Conservation (phyloP, 2,329 filamentous ascomycete species). For the Nothophoma quercina region DNA sequence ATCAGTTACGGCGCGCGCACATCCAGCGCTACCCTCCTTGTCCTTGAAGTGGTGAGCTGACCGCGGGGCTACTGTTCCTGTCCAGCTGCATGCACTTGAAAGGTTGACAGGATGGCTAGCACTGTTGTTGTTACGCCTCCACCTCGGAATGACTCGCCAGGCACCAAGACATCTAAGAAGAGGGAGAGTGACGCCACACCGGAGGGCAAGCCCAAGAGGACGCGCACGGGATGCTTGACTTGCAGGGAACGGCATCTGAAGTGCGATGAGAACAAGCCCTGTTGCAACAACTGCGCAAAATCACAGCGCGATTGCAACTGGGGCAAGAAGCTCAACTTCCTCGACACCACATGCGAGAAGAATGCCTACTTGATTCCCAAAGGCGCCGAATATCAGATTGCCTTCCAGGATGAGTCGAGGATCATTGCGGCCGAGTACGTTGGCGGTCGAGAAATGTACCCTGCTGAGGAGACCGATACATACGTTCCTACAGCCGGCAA, state of each 20-base stretch:
- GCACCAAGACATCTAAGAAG: slow-evolving; percentile 29
- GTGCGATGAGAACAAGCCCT: slow-evolving; percentile 77
- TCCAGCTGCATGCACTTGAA: slow-evolving; percentile 10
- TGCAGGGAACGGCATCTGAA: slow-evolving; percentile 90
- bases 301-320: slow-evolving; percentile 86
- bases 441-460: slow-evolving; percentile 78
- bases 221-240: slow-evolving; percentile 89
- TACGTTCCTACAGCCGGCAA: slow-evolving; percentile 29
- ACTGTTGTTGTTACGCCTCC: slow-evolving; percentile 30
- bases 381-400: slow-evolving; percentile 70
- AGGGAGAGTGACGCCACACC: slow-evolving; percentile 33
- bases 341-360: slow-evolving; percentile 77
- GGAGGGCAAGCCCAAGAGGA: slow-evolving; percentile 75
- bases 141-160: slow-evolving; percentile 31
- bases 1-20: neutral
- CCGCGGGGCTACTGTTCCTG: neutral
- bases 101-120: slow-evolving; percentile 26
- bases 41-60: slow-evolving; percentile 2
- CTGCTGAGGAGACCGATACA: slow-evolving; percentile 54
- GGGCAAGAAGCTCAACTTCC: slow-evolving; percentile 88
- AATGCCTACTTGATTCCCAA: slow-evolving; percentile 62
- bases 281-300: slow-evolving; percentile 83
- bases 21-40: neutral
- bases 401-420: slow-evolving; percentile 88
- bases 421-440: slow-evolving; percentile 90